phyloP scores from a whole-genome alignment of 2,329 filamentous ascomycete genomes.

The Sporothrix brunneoviolacea region DNA sequence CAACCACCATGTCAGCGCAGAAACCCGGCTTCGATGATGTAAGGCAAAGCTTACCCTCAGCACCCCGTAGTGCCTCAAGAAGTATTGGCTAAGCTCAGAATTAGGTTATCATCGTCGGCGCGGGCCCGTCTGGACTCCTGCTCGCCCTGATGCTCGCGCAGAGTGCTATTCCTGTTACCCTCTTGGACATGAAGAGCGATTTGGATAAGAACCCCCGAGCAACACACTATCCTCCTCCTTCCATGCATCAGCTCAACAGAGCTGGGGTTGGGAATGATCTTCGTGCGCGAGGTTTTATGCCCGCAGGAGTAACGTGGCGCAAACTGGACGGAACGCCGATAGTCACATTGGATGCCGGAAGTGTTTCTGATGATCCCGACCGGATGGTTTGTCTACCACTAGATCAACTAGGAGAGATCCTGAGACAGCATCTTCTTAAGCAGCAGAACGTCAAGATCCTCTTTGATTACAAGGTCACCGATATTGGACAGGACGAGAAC shows the following conservation, averaged over 20 bases:
- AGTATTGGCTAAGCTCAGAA: too few species aligned
- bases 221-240: constrained; percentile 25
- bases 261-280: constrained; percentile 26
- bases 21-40: too few species aligned
- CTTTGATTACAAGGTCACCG: constrained; percentile 35
- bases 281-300: constrained; percentile 19
- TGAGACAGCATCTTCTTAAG: constrained; percentile 32
- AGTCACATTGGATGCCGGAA: too few species aligned
- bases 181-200: constrained; percentile 23
- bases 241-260: constrained; percentile 23
- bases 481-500: constrained; percentile 31
- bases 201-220: constrained; percentile 27
- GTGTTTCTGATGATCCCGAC: too few species aligned
- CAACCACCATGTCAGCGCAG: too few species aligned
- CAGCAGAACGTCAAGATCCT: constrained; percentile 29
- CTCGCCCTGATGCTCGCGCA: constrained; percentile 45
- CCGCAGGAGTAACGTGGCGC: constrained; percentile 25
- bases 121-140: constrained; percentile 37
- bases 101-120: constrained; percentile 22
- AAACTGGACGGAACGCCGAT: constrained; percentile 21
- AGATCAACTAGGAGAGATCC: constrained; percentile 34
- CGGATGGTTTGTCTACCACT: constrained; percentile 37
- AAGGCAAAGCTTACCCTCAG: too few species aligned
- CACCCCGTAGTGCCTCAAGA: too few species aligned
- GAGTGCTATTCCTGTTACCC: constrained; percentile 31